A percentile compares a stretch with the other conserved stretches of the same genome.
Conservation (phyloP, 495 filamentous ascomycete genomes). For the Hypoxylon lienhwacheense region DNA sequence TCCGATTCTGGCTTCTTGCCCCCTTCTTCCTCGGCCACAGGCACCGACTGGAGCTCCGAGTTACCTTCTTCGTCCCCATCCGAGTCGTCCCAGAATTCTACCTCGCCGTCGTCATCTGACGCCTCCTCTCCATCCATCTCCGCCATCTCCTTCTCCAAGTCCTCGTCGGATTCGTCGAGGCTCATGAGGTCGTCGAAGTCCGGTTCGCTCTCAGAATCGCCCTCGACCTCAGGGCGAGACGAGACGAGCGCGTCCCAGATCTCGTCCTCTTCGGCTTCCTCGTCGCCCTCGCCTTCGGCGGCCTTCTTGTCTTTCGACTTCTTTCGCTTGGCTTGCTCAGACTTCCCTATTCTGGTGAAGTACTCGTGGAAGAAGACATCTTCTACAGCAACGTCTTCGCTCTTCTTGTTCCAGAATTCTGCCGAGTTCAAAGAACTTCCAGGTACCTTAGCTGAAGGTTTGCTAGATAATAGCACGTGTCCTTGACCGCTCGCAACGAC, state of each 20-base stretch:
- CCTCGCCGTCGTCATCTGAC: constrained; percentile 48
- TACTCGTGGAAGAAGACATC: constrained; percentile 99
- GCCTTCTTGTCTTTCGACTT: constrained; percentile 55
- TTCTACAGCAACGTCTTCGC: constrained; percentile 81
- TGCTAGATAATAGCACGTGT: constrained; percentile 65
- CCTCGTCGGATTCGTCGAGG: constrained; percentile 50
- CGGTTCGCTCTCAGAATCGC: constrained; percentile 59
- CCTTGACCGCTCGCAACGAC: constrained; percentile 64
- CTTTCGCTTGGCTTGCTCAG: constrained; percentile 55
- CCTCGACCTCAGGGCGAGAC: constrained; percentile 76
- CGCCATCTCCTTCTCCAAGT: constrained; percentile 55
- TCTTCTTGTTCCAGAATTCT: constrained; percentile 86
- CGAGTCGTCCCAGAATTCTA: constrained; percentile 47
- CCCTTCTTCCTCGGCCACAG: constrained; percentile 30
- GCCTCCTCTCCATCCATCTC: constrained; percentile 53
- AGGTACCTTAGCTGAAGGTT: constrained; percentile 50
- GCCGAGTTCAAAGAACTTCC: constrained; percentile 74
- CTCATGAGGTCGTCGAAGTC: constrained; percentile 48
- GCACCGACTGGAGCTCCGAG: constrained; percentile 29
- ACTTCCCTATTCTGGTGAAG: constrained; percentile 78
- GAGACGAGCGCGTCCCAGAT: constrained; percentile 93
- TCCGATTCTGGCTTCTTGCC: constrained; percentile 41
- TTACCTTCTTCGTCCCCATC: constrained; percentile 49
- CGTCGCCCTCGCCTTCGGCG: constrained; percentile 46
- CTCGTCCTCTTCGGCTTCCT: constrained; percentile 68